Base-by-base conservation (phyloP, 2,329 filamentous ascomycete genomes). In the Fusarium chuoi region DNA sequence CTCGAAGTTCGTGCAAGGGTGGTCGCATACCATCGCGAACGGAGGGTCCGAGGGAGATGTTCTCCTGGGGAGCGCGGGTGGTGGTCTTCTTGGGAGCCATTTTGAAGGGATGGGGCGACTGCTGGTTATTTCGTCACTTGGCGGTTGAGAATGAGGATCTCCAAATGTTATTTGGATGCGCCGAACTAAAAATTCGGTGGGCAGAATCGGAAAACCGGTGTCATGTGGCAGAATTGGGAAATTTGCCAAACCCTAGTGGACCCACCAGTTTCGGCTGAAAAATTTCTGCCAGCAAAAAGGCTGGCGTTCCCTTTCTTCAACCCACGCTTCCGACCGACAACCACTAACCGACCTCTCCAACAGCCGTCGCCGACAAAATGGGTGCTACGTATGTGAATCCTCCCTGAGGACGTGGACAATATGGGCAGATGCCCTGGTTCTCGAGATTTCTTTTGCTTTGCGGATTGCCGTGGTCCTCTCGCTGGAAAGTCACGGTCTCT, bases 21-120 rank as follows among this genome's bases (percentile, higher is more conserved):
- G 56, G 38, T 55, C 66, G 66, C 91, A 84, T 85, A 96, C 94
- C 95, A 90, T 98, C 96, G 85, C 95, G 93, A 89, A 95, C 94
- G 87, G 98, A 94, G 85, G 96, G 96, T 82, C 96, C 96, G 82
- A 98, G 92, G 87, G 93, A 95, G 90, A 99, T 96, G 89, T 99
- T 99, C 92, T 98, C 96, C 89, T 96, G 92, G 82, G 91, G 90
- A 83, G 93, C 91, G 85, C 92, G 90, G 82, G 68, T 62, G 68
- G 91, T 88, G 86, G 92, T 92, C 90, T 96, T 95, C 92, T 97
- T 97, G 86, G 95, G 95, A 87, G 95, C 89, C 96, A 98, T 98
- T 85, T 87, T 94, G 89, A 38, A 59, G 44, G 86, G 82, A 68
- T 64, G 78, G 78, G 77, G 74, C 77, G 79, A 79, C 78, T 77